These are phyloP conservation scores for Botrytis fragariae DNA, from an alignment of 2,329 filamentous ascomycete species.

Conservation along the genomic window DNA sequence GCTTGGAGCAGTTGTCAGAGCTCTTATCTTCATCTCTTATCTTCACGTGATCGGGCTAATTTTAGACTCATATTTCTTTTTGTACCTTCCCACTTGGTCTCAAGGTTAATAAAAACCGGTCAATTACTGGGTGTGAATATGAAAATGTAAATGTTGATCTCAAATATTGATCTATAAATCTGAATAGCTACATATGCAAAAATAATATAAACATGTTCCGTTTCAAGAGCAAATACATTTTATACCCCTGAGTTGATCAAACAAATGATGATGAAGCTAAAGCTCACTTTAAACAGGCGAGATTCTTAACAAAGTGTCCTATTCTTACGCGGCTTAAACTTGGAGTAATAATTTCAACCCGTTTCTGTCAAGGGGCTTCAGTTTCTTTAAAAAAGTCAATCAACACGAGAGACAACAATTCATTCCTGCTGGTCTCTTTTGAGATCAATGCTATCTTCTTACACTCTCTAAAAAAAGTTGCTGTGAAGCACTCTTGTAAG, in stretches of 20 bases:
- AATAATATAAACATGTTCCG: background rate
- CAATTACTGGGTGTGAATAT: background rate
- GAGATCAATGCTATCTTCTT: constrained; percentile 19
- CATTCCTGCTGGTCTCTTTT: constrained; percentile 1
- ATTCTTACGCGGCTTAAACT: constrained; percentile 12
- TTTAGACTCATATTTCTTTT: background rate
- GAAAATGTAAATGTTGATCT: background rate
- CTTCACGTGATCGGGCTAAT: background rate
- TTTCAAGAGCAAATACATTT: background rate
- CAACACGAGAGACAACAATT: background rate
- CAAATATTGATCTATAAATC: background rate
- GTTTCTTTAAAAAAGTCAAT: background rate
- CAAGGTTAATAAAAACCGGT: background rate
- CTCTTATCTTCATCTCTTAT: background rate
- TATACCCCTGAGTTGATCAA: background rate
- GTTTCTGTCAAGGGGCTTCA: constrained; percentile 16
- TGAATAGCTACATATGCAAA: background rate
- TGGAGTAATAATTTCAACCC: background rate
- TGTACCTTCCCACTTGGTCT: background rate
- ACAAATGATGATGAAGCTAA: constrained; percentile 5
- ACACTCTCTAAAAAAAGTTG: constrained; percentile 14
- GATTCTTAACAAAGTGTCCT: constrained; percentile 23
- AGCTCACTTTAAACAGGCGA: constrained; percentile 12
- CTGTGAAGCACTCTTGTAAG: constrained; percentile 21
- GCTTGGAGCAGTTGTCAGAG: background rate